A percentile compares a stretch with the other conserved stretches of the same genome.
Evolutionary conservation across 306 rosid genomes (phyloP).

Genomic region (Gastrolobium villosum): DNA sequence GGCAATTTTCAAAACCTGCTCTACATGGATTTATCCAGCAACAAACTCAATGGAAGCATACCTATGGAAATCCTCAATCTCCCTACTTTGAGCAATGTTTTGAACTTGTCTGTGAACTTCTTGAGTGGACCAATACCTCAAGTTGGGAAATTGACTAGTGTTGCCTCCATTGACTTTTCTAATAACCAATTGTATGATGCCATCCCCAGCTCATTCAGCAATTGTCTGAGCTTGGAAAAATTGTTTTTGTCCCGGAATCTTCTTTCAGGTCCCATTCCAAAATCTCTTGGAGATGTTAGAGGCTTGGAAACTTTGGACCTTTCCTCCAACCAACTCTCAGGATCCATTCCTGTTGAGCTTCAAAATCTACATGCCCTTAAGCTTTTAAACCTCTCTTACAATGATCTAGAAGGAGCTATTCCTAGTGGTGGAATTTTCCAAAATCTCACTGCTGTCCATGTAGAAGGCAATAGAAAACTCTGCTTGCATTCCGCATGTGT

Average conservation of each 20-base stretch:
- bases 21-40: constrained; percentile 72
- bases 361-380: constrained; percentile 55
- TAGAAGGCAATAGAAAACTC: constrained; percentile 74
- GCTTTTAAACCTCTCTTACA: constrained; percentile 68
- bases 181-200: constrained; percentile 59
- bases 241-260: constrained; percentile 60
- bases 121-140: constrained; percentile 74
- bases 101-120: constrained; percentile 69
- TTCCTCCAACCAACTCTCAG: constrained; percentile 78
- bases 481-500: constrained; percentile 56
- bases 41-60: constrained; percentile 71
- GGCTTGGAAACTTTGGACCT: constrained; percentile 73
- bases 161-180: constrained; percentile 70
- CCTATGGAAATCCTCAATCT: constrained; percentile 63
- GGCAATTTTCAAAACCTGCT: constrained; percentile 60
- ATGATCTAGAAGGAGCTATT: constrained; percentile 71
- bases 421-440: constrained; percentile 66
- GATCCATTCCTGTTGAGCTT: constrained; percentile 69
- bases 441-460: constrained; percentile 54
- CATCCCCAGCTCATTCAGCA: constrained; percentile 65
- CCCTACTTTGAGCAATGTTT: constrained; percentile 59
- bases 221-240: constrained; percentile 68
- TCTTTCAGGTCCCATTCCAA: constrained; percentile 77
- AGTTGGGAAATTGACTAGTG: constrained; percentile 49
- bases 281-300: constrained; percentile 56